Evolutionary conservation across 2,329 filamentous ascomycete species (phyloP), one percentile per base, ranked within the genome.

Genomic region (Colletotrichum higginsianum): DNA sequence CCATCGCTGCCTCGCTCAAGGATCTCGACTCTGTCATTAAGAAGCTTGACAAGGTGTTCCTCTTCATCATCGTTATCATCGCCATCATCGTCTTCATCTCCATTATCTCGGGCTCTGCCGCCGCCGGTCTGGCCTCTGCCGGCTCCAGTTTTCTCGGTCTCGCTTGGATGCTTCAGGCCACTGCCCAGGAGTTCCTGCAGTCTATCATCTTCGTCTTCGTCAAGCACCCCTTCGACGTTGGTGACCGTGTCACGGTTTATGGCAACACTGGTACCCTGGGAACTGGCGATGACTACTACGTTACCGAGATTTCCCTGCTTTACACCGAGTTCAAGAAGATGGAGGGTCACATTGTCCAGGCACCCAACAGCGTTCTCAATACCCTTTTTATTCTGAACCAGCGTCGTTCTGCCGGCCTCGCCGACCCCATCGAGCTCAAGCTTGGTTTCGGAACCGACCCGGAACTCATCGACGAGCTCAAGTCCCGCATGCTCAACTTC

Each of bases 311-410:
- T 66, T 93, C 94, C 1, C 87, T 98, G 1, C 87, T 98, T 18
- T 98, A 96, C 80, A 98, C 96, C 16, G 96, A 98, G 78, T 98
- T 98, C 86, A 98, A 98, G 87, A 98, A 98, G 86, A 96, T 98
- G 93, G 93, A 98, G 81, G 96, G 96, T 2, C 95, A 98, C 77
- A 92, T 98, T 30, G 96, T 98, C 0, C 96, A 98, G 81, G 96
- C 96, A 0, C 96, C 96, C 13, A 98, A 98, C 87, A 97, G 93
- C 69, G 91, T 98, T 47, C 88, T 98, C 66, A 98, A 98, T 82
- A 94, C 90, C 0, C 87, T 98, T 0, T 98, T 98, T 82, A 97
- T 98, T 74, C 91, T 98, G 55, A 98, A 98, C 81, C 95, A 98
- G 83, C 91, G 96, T 56, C 93, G 96, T 65, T 97, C 94, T 44